Base-by-base conservation (phyloP, 495 filamentous ascomycete genomes). In the Podospora fimiseda region DNA sequence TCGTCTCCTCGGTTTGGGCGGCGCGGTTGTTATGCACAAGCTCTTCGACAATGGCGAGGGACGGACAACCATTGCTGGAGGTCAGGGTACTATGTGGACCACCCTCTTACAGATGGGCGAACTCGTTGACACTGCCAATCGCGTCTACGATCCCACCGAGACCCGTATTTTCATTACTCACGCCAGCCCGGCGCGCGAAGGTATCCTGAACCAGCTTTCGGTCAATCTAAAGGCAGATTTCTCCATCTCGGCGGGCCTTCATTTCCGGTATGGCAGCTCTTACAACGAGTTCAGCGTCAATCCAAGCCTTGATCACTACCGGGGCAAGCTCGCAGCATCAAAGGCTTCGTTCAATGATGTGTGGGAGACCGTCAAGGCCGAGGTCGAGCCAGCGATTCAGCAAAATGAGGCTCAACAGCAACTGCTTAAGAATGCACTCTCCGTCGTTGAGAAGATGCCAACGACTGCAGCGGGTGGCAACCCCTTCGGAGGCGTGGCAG, bases 261-360 rank as follows among this genome's bases (percentile, higher is more conserved):
- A 99, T 73, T 99, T 99, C 86, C 79, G 94, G 33, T 99, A 99
- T 59, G 94, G 94, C 46, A 96, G 91, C 64, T 97, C 94, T 3
- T 99, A 99, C 76, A 99, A 99, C 71, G 94, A 99, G 62, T 99
- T 97, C 72, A 95, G 90, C 60, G 94, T 99, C 59, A 99, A 99
- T 66, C 94, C 94, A 1, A 95, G 92, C 0, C 74, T 99, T 45
- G 94, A 99, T 62, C 93, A 97, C 70, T 99, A 99, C 69, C 90
- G 94, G 45, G 94, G 94, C 61, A 99, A 97, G 80, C 89, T 99
- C 38, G 92, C 94, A n/a, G 93, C 93, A 7, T 97, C 93, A 20
- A 97, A 96, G 71, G 91, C 94, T 1, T 96, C 91, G 0, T 99
- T 99, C 73, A 95, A 92, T 68, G 94, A 99, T 71, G 94, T 99